A percentile compares a stretch with the other conserved stretches of the same genome.
Conservation (phyloP, 1,284 basidiomycete genomes). For the Moniliella sp. region DNA sequence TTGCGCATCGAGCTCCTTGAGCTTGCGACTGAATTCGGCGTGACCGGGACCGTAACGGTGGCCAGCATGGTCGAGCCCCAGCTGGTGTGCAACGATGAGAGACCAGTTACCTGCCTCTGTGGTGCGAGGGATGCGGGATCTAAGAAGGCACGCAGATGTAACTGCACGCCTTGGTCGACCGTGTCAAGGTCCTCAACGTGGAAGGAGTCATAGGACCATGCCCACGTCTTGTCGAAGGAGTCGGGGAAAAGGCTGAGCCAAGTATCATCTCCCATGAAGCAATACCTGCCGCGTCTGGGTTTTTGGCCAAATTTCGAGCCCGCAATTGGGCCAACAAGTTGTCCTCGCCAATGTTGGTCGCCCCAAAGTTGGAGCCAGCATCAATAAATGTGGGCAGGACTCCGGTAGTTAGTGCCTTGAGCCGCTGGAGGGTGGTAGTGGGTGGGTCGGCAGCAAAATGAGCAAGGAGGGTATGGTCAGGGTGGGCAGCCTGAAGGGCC, state of each 20-base stretch:
- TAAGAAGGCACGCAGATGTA: conserved; percentile 61
- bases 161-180: conserved; percentile 71
- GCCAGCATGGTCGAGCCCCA: conserved; percentile 93
- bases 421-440: conserved; percentile 77
- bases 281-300: conserved; percentile 5
- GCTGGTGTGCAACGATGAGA: conserved; percentile 70
- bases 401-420: conserved; percentile 85
- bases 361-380: conserved; percentile 70
- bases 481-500: conserved; percentile 36
- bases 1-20: conserved; percentile 41
- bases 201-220: conserved; percentile 78
- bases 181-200: conserved; percentile 94
- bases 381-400: conserved; percentile 90
- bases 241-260: conserved; percentile 75
- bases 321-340: conserved; percentile 41
- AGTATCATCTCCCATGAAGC: conserved; percentile 87
- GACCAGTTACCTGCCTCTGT: conserved; percentile 44
- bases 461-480: conserved; percentile 58
- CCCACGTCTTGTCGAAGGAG: conserved; percentile 48
- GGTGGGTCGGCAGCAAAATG: conserved; percentile 81
- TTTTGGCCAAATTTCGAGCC: conserved; percentile 5
- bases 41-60: conserved; percentile 79
- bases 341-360: conserved; percentile 54
- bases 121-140: conserved; percentile 6
- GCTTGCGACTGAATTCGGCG: conserved; percentile 60